Conservation (phyloP, 129 eudicot species). For the Lactuca saligna region DNA sequence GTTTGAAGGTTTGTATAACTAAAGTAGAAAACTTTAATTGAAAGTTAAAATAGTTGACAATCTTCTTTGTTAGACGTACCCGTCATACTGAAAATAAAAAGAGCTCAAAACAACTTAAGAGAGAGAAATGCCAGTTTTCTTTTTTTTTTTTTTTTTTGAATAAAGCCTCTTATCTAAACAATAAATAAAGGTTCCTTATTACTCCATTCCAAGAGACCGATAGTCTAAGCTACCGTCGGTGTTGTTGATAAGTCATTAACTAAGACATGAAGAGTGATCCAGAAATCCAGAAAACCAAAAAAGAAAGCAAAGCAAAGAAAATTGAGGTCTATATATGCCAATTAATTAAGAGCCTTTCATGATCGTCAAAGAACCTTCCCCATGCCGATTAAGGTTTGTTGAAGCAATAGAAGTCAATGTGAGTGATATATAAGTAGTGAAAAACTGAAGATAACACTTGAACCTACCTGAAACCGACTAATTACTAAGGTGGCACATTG, state of each 20-base stretch:
- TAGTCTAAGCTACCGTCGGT: background rate
- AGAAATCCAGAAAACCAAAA: too few species aligned
- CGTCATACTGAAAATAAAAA: too few species aligned
- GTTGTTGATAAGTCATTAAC: background rate
- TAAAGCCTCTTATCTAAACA: too few species aligned
- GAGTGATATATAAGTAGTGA: background rate
- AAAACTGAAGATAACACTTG: background rate
- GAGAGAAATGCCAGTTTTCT: too few species aligned
- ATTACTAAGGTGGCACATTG: background rate
- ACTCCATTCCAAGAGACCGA: too few species aligned
- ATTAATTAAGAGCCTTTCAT: background rate
- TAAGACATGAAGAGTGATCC: background rate
- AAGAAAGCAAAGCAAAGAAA: background rate
- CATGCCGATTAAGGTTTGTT: background rate
- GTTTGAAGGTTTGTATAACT: too few species aligned
- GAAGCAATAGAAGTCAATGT: background rate
- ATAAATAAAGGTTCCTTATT: too few species aligned
- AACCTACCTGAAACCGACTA: background rate
- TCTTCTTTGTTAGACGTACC: too few species aligned
- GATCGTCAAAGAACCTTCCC: background rate
- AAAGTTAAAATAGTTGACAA: too few species aligned
- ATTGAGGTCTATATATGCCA: background rate
- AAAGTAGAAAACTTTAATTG: too few species aligned
- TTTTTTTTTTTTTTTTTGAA: too few species aligned
- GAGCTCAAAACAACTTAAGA: too few species aligned